These are phyloP conservation scores for Magnolia kwangsiensis DNA, from an alignment of 164 flowering plant genomes.

Conservation along the genomic window DNA sequence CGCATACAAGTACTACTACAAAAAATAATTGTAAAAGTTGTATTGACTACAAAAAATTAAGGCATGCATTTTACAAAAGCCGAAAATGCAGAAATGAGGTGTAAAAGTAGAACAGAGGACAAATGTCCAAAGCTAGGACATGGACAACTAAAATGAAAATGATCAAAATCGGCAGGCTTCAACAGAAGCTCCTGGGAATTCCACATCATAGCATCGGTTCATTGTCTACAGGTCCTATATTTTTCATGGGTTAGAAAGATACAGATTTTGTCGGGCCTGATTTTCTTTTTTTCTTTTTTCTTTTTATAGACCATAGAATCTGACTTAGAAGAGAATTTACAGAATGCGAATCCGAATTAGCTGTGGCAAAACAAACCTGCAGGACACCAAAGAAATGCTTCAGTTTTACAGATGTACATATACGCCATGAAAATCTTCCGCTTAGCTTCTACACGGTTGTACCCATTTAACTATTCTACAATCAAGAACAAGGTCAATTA, in stretches of 20 bases:
- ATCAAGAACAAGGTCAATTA: not conserved
- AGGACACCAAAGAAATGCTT: conserved; percentile 64
- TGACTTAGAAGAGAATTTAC: conserved; percentile 12
- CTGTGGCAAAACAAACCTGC: conserved; percentile 79
- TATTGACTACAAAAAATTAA: no score
- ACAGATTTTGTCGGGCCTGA: not conserved
- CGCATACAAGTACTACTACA: no score
- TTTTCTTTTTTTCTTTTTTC: not conserved
- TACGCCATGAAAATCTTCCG: not conserved
- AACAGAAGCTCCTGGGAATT: not conserved
- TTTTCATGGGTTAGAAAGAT: not conserved
- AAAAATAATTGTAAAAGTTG: no score
- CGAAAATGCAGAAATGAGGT: no score
- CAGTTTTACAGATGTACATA: conserved; percentile 44
- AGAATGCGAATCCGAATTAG: conserved; percentile 42
- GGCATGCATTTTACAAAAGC: no score
- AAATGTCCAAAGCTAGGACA: no score
- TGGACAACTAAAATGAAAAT: not conserved
- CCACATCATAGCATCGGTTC: not conserved
- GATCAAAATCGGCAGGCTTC: not conserved
- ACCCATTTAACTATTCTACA: not conserved
- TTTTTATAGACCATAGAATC: not conserved
- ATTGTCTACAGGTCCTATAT: not conserved
- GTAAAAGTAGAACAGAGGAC: no score
- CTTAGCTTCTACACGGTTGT: conserved; percentile 10